Base-by-base conservation (phyloP, 2,329 filamentous ascomycete genomes). In the Fragosphaeria purpurea region DNA sequence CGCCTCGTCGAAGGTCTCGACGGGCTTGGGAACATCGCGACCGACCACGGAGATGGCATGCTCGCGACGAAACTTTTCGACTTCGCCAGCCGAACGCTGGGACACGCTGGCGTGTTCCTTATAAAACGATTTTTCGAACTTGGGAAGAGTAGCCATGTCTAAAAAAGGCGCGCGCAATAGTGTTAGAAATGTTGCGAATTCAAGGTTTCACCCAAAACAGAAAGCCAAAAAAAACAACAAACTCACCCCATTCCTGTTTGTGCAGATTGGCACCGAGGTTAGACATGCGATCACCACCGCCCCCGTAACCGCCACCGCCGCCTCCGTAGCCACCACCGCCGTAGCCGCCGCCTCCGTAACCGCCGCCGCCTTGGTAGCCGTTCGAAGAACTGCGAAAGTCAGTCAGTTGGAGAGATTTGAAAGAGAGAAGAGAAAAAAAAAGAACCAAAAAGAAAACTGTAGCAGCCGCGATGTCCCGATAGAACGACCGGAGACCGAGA, bases 41-140 rank as follows among this genome's bases (percentile, higher is more conserved):
- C 93, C 93, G 61, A 85, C 76, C 50, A 97, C 77, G 44, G 88
- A 79, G 69, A 98, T 96, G 63, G 88, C 77, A 63, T 93, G 82
- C 64, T 88, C 81, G 64, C 80, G 82, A 65, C 93, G 86, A 77
- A 95, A 98, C 50, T 83, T 86, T 33, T 90, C 85, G 52, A 98
- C 86, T 56, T 97, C 91, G 51, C 80, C 79, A 41, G 79, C 67
- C 10, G 88, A 82, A 63, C 93, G 87, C 61, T 70, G 75, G 55
- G 82, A 70, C 54, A 98, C 91, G 53, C 81, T 80, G 35, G 84
- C 77, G 65, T 93, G 83, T 72, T 97, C 93, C 75, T 97, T 95
- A 80, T 98, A 98, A 74, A 98, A 98, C 7, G 87, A 90, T 73
- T 98, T 98, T 68, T 98, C 93, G 72, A 98, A 98, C 71, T 97